A percentile compares a stretch with the other conserved stretches of the same genome.
phyloP scores from a whole-genome alignment of 371 early-diverging fungal genomes.

The Capillidium rhysosporum region DNA sequence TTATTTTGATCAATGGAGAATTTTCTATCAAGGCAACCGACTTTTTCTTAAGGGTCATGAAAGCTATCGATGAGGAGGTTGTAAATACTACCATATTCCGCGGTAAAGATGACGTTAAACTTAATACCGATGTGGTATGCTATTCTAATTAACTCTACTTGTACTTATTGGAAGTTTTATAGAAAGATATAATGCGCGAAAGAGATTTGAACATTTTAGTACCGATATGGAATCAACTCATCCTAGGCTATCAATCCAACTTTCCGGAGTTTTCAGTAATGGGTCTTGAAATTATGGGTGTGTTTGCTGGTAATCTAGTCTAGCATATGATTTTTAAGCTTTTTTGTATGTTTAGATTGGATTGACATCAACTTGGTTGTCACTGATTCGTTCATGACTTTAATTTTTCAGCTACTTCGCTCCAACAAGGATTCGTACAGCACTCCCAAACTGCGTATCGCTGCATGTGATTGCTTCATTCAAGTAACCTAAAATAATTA shows the following conservation, averaged over 20 bases:
- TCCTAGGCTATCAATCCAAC: constrained; percentile 25
- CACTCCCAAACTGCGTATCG: constrained; percentile 11
- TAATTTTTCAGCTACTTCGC: constrained; percentile 45
- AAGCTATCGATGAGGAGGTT: constrained; percentile 78
- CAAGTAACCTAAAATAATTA: constrained; percentile 17
- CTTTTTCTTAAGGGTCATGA: constrained; percentile 56
- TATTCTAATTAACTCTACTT: background rate
- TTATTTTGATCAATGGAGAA: constrained; percentile 25
- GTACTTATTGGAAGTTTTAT: background rate
- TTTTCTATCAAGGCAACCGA: constrained; percentile 36
- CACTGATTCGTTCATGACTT: constrained; percentile 54
- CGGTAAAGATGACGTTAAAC: constrained; percentile 38
- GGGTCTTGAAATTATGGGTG: constrained; percentile 37
- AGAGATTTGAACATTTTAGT: constrained; percentile 50
- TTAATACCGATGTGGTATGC: constrained; percentile 45
- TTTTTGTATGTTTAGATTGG: constrained; percentile 44
- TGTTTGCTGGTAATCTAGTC: constrained; percentile 22
- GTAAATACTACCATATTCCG: constrained; percentile 54
- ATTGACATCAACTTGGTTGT: constrained; percentile 82
- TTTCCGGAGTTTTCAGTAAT: constrained; percentile 35
- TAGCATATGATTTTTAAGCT: background rate
- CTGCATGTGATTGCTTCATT: constrained; percentile 62
- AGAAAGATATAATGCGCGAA: constrained; percentile 84
- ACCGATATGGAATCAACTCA: constrained; percentile 51
- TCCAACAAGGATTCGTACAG: constrained; percentile 25